A percentile compares a stretch with the other conserved stretches of the same genome.
phyloP scores from a whole-genome alignment of 1,139 yeast genomes.

The Spathaspora jeffriesii region DNA sequence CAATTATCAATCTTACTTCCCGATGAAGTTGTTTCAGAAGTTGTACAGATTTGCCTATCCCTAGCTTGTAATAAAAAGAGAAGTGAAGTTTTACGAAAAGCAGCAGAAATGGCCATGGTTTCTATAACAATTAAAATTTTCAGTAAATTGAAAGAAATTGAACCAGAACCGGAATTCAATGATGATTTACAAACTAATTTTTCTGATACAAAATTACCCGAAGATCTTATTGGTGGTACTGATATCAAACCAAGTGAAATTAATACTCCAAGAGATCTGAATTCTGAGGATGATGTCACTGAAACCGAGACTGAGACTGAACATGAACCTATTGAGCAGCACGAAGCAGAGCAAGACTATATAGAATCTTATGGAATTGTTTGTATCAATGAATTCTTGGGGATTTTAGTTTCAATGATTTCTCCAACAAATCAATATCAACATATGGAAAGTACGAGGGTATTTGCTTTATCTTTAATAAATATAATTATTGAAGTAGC shows the following conservation, averaged over 20 bases:
- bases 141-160: conserved; percentile 55
- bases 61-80: conserved; percentile 93
- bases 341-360: conserved; percentile 1
- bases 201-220: conserved; percentile 35
- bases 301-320: conserved; percentile 6
- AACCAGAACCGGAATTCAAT: conserved; percentile 41
- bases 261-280: conserved; percentile 13
- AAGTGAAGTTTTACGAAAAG: conserved; percentile 83
- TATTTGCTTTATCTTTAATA: conserved; percentile 76
- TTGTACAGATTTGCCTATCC: conserved; percentile 87
- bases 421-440: conserved; percentile 83
- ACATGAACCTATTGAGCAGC: conserved; percentile 2
- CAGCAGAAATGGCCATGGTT: conserved; percentile 86
- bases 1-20: conserved; percentile 64
- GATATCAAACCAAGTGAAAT: conserved; percentile 14
- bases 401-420: conserved; percentile 78
- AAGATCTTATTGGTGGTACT: conserved; percentile 43
- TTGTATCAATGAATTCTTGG: conserved; percentile 68
- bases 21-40: conserved; percentile 85
- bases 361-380: conserved; percentile 52
- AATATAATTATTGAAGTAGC: conserved; percentile 82
- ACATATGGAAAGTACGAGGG: conserved; percentile 85
- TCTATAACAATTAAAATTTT: conserved; percentile 73
- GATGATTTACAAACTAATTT: conserved; percentile 37
- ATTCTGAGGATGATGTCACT: conserved; percentile 7